Evolutionary conservation across 495 filamentous ascomycete species (phyloP), one percentile per base, ranked within the genome.

Genomic region (Xylona heveae): DNA sequence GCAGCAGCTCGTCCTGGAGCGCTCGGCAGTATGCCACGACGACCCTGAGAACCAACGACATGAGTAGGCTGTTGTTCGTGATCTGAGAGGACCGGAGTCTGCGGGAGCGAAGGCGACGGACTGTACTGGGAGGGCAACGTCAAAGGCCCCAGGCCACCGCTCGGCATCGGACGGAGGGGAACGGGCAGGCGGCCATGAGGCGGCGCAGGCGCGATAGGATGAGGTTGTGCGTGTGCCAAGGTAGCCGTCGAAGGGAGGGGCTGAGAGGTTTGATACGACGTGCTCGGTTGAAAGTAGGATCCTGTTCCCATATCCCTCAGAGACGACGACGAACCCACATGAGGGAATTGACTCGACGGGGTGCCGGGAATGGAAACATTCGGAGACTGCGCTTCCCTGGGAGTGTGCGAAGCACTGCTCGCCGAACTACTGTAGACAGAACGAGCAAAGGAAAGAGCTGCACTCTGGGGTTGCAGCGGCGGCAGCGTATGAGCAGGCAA

Each of bases 21-120:
- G 44, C 79, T 91, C n/a, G 84, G 81, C 31, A 92, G 54, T 24
- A 91, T 83, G 5, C 83, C 83, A 36, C 83, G 64, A 16, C 83
- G 70, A 20, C 83, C 83, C 56, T 93, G 83, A 27, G 81, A 85
- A 7, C 83, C 83, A 22, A 93, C 83, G 19, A 93, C 83, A 52
- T 91, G 83, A 3, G 76, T 81, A 2, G 80, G 79, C 40, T 71
- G 68, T 19, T 57, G 51, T 35, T 72, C 65, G 25, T 39, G 34
- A 14, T 16, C 30, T 14, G 33, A 24, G 22, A 40, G 31, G 33
- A 44, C 25, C 7, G 68, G 64, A 17, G 51, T 43, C 18, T 65
- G 55, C 14, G 52, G 51, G 12, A 62, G 41, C 31, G 59, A 44
- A 12, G 53, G 53, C 31, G 53, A 53, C 37, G 61, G 55, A n/a